Evolutionary conservation across 257 asterid genomes (phyloP), one percentile per base, ranked within the genome.

Genomic region (Nicotiana attenuata): DNA sequence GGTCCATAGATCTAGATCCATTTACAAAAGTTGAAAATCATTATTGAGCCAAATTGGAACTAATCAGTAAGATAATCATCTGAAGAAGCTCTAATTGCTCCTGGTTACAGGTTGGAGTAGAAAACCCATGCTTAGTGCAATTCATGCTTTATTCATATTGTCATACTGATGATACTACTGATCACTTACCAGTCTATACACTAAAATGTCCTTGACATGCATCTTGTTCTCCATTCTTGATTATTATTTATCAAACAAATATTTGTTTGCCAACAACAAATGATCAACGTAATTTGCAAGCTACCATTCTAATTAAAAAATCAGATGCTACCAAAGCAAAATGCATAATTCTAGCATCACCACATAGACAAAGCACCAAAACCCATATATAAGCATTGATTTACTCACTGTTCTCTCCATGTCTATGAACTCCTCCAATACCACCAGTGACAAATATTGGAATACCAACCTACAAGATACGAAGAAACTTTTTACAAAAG

Each of bases 361-460:
- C 45, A 50, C 22, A 75, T 22, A 75, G n/a, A 8, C 26, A 7
- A 50, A 50, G 26, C 55, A 8, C 22, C 78, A 71, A 71, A 6
- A 59, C 78, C 47, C 80, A 75, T 73, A 26, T 8, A 24, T n/a
- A 75, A 50, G 9, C 56, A 59, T 50, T 22, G 80, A 7, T 61
- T 55, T 83, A 88, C 98, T 73, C 87, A 96, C 99, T 92, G 67
- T 78, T 92, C 85, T 94, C 97, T 79, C 98, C 99, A 84, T 92
- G 91, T 83, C 97, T 91, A 83, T 96, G 99, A 41, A 96, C 98
- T 89, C 98, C 99, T 63, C 99, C 99, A 86, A 92, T 91, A 76
- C 98, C 99, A 65, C 99, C 98, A 56, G 99, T 94, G 76, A 93
- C 97, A 87, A 96, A 96, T 87, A 96, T 91, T 69, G 91, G 92